Evolutionary conservation across 371 early-diverging fungal species (phyloP).

Genomic region (Batkoa obscura): DNA sequence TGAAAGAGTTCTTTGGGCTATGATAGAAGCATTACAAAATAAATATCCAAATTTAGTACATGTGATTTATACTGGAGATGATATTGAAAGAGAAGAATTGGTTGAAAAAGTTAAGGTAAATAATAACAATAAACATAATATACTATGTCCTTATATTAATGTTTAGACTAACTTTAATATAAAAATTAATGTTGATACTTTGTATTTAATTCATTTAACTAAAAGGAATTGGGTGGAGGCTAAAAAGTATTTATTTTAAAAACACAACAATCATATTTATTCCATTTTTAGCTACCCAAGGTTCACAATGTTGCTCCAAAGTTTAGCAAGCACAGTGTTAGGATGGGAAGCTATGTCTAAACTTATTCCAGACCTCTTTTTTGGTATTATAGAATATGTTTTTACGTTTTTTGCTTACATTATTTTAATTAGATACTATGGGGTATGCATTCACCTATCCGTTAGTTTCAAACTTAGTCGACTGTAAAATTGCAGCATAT

Average conservation of each 20-base stretch:
- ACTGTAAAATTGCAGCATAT: conserved; percentile 56
- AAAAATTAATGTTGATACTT: conserved; percentile 23
- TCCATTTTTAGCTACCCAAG: conserved; percentile 36
- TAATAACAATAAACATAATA: too few species aligned
- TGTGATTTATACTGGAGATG: conserved; percentile 66
- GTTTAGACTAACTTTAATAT: conserved; percentile 53
- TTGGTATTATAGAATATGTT: conserved; percentile 21
- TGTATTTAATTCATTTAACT: conserved; percentile 39
- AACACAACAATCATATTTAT: not conserved
- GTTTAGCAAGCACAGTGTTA: conserved; percentile 54
- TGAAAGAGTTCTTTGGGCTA: conserved; percentile 86
- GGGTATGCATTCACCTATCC: conserved; percentile 92
- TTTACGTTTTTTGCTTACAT: not conserved
- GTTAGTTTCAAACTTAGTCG: conserved; percentile 36
- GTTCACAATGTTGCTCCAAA: conserved; percentile 71
- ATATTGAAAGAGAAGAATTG: conserved; percentile 26
- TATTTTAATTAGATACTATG: conserved; percentile 51
- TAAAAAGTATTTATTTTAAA: conserved; percentile 8
- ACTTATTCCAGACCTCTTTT: conserved; percentile 60
- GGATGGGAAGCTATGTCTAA: conserved; percentile 53
- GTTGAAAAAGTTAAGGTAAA: conserved; percentile 25
- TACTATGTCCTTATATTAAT: too few species aligned
- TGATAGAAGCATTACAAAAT: conserved; percentile 50
- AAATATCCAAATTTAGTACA: conserved; percentile 35
- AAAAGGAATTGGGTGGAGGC: conserved; percentile 49